Percentiles rank a stretch among this genome's conserved stretches.
These are phyloP conservation scores for Apophysomyces elegans DNA, from an alignment of 371 early-diverging fungal species.

Conservation along the genomic window DNA sequence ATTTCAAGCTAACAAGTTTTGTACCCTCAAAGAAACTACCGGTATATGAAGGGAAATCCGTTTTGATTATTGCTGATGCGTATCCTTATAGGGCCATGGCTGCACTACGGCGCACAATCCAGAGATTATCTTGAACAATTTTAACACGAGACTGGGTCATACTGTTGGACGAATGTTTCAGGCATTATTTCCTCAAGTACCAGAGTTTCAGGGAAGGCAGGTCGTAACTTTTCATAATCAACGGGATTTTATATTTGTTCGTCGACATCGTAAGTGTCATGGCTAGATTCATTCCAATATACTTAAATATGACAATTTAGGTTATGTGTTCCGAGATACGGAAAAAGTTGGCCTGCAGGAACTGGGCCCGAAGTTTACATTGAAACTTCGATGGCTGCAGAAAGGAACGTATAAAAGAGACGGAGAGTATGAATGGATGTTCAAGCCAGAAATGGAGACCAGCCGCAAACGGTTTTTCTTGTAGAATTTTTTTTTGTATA, in stretches of 20 bases:
- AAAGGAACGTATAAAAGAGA: conserved; percentile 91
- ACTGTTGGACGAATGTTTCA: conserved; percentile 97
- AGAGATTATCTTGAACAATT: conserved; percentile 98
- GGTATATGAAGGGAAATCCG: conserved; percentile 39
- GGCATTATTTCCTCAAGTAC: conserved; percentile 94
- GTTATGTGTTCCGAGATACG: conserved; percentile 88
- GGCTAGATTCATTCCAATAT: neutral
- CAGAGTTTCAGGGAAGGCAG: conserved; percentile 95
- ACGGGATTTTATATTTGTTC: conserved; percentile 99
- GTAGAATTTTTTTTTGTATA: conserved; percentile 31
- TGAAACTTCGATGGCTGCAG: conserved; percentile 94
- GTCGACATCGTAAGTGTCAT: conserved; percentile 80
- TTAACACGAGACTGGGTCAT: conserved; percentile 96
- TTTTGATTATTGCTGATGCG: neutral
- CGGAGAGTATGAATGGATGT: conserved; percentile 96
- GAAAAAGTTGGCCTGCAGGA: conserved; percentile 93
- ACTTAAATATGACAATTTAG: conserved; percentile 5
- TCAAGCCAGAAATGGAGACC: conserved; percentile 88
- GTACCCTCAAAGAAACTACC: conserved; percentile 78
- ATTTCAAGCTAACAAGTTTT: conserved; percentile 90
- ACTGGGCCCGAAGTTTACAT: conserved; percentile 96
- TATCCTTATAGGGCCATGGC: conserved; percentile 73
- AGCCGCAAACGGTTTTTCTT: conserved; percentile 85
- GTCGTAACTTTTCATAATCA: conserved; percentile 98
- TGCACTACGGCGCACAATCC: conserved; percentile 86